Conservation (phyloP, 805 yeast genomes). For the Clavispora phyllophila region DNA sequence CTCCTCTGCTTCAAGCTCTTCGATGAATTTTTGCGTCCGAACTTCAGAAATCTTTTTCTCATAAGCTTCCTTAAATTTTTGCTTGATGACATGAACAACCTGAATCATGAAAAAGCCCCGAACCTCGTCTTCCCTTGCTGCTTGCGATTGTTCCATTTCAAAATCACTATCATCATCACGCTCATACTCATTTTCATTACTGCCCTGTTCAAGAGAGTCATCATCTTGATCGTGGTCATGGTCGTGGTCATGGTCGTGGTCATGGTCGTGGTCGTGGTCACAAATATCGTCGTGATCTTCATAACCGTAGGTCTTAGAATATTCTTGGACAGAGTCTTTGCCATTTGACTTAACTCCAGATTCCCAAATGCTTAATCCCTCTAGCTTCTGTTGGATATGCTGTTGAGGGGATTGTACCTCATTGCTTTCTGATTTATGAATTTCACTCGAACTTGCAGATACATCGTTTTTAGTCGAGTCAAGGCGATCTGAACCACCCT, state of each 20-base stretch:
- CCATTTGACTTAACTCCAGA: too few relatives aligned
- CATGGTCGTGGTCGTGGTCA: slow-evolving; percentile 24
- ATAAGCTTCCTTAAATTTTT: slow-evolving; percentile 67
- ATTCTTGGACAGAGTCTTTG: neutral
- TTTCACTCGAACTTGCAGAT: neutral
- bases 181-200: slow-evolving; percentile 5
- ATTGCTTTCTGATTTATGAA: neutral
- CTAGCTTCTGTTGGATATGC: too few relatives aligned
- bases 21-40: slow-evolving; percentile 53
- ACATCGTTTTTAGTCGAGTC: neutral
- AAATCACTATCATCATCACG: slow-evolving; percentile 21
- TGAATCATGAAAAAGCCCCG: slow-evolving; percentile 75
- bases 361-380: too few relatives aligned
- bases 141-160: slow-evolving; percentile 42
- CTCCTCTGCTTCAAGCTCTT: slow-evolving; percentile 69
- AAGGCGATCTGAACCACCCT: neutral
- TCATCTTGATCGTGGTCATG: slow-evolving; percentile 19
- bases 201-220: slow-evolving; percentile 9
- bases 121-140: slow-evolving; percentile 68
- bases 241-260: slow-evolving; percentile 13
- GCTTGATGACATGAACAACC: slow-evolving; percentile 72
- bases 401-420: too few relatives aligned
- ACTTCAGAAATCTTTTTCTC: slow-evolving; percentile 79
- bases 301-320: slow-evolving; percentile 9
- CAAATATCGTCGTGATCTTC: slow-evolving; percentile 26